phyloP scores from a whole-genome alignment of 1,139 yeast genomes.

The Taiozyma onychis region DNA sequence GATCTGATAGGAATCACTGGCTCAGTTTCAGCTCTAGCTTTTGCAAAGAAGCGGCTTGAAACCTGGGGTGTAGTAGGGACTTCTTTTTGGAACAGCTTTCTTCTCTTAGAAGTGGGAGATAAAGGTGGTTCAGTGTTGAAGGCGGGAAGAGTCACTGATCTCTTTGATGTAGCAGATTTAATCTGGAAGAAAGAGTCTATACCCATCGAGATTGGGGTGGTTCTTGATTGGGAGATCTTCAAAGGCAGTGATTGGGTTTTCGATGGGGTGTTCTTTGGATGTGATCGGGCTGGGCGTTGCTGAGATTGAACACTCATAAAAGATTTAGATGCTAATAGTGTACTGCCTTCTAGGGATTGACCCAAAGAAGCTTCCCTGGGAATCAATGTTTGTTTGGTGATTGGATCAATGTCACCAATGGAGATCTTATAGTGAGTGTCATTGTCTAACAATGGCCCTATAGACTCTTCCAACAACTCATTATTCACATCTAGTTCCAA shows the following conservation, averaged over 20 bases:
- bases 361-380: constrained; percentile 27
- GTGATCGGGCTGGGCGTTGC: background rate
- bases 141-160: background rate
- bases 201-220: background rate
- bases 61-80: background rate
- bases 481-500: constrained; percentile 35
- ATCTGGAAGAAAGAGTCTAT: background rate
- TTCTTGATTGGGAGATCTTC: background rate
- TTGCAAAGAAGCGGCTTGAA: background rate
- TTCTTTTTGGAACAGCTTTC: constrained; percentile 7
- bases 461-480: constrained; percentile 43
- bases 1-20: background rate
- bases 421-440: constrained; percentile 54
- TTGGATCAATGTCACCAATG: constrained; percentile 62
- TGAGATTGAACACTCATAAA: background rate
- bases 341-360: background rate
- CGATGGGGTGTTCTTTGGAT: background rate
- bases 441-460: constrained; percentile 50
- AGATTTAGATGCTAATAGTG: background rate
- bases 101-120: constrained; percentile 22
- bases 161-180: background rate
- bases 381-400: constrained; percentile 41
- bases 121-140: constrained; percentile 1
- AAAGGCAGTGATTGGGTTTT: background rate
- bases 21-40: background rate